Percentiles rank a stretch among this genome's conserved stretches.
Evolutionary conservation across 2,329 filamentous ascomycete species (phyloP).

Genomic region (Metarhizium sp.): DNA sequence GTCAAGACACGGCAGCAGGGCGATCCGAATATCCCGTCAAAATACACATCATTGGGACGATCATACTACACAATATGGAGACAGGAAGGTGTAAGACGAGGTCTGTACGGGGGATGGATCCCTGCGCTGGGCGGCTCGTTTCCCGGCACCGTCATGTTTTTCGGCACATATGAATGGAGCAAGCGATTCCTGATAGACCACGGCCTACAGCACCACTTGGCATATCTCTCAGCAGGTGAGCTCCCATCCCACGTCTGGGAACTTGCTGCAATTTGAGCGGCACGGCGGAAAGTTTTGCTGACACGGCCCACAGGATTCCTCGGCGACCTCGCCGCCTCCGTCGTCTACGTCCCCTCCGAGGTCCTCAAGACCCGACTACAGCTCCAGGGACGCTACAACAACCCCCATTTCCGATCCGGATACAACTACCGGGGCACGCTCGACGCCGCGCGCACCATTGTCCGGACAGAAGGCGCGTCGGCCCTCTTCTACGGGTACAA

Average conservation of each 20-base stretch:
- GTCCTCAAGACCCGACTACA: conserved; percentile 96
- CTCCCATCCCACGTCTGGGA: not conserved
- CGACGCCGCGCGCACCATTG: conserved; percentile 79
- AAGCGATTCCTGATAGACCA: conserved; percentile 81
- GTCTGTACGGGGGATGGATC: conserved; percentile 86
- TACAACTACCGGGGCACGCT: conserved; percentile 89
- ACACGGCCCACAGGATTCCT: conserved; percentile 57
- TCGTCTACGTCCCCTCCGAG: conserved; percentile 94
- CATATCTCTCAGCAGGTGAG: conserved; percentile 77
- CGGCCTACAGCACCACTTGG: conserved; percentile 71
- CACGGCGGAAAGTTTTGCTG: not conserved
- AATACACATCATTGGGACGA: conserved; percentile 81
- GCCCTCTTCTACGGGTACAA: conserved; percentile 97
- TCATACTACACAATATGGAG: conserved; percentile 90
- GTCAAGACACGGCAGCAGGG: conserved; percentile 98
- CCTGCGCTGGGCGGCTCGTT: conserved; percentile 90
- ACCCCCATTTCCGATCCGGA: conserved; percentile 84
- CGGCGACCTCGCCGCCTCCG: conserved; percentile 82
- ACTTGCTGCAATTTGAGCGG: too few relatives aligned
- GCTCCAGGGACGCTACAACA: conserved; percentile 89
- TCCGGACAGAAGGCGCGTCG: conserved; percentile 68
- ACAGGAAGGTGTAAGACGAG: conserved; percentile 79
- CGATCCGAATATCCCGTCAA: conserved; percentile 85
- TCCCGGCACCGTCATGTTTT: conserved; percentile 88
- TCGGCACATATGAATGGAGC: conserved; percentile 92